Evolutionary conservation across 1,284 basidiomycete species (phyloP).

Genomic region (Papiliotrema flavescens): DNA sequence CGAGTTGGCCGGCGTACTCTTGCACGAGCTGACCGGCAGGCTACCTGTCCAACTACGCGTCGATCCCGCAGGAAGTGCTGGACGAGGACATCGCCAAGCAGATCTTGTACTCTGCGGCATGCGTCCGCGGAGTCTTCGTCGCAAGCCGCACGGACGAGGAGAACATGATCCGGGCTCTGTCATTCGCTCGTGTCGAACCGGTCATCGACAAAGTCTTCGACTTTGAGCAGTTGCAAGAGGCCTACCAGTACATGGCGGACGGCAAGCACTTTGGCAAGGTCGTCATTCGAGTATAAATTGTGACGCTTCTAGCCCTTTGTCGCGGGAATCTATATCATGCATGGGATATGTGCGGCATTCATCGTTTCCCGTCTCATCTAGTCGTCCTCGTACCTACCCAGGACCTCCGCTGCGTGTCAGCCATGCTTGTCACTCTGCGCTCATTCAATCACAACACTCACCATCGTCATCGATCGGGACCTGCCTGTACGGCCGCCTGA

Average conservation of each 20-base stretch:
- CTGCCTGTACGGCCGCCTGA: conserved; percentile 68
- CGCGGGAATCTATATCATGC: neutral
- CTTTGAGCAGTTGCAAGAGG: conserved; percentile 46
- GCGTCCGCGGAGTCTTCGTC: conserved; percentile 49
- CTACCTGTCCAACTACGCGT: conserved; percentile 27
- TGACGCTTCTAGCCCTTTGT: too few relatives aligned
- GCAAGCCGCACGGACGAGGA: conserved; percentile 49
- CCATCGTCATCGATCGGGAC: conserved; percentile 85
- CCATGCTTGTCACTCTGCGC: neutral
- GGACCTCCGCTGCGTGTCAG: conserved; percentile 11
- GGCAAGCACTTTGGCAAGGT: conserved; percentile 45
- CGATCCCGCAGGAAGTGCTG: conserved; percentile 23
- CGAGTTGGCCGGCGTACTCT: conserved; percentile 2
- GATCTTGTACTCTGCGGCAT: conserved; percentile 30
- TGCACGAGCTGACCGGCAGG: conserved; percentile 8
- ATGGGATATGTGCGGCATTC: neutral
- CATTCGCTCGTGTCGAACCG: conserved; percentile 44
- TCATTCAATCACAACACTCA: conserved; percentile 47
- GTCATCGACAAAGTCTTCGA: conserved; percentile 51
- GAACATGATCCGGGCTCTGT: conserved; percentile 43
- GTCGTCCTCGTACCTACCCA: conserved; percentile 16
- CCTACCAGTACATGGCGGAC: conserved; percentile 45
- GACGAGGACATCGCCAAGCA: conserved; percentile 36
- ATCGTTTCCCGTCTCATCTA: neutral
- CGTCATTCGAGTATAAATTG: conserved; percentile 15